phyloP scores from a whole-genome alignment of 1,284 basidiomycete genomes.

The Moesziomyces sp. region DNA sequence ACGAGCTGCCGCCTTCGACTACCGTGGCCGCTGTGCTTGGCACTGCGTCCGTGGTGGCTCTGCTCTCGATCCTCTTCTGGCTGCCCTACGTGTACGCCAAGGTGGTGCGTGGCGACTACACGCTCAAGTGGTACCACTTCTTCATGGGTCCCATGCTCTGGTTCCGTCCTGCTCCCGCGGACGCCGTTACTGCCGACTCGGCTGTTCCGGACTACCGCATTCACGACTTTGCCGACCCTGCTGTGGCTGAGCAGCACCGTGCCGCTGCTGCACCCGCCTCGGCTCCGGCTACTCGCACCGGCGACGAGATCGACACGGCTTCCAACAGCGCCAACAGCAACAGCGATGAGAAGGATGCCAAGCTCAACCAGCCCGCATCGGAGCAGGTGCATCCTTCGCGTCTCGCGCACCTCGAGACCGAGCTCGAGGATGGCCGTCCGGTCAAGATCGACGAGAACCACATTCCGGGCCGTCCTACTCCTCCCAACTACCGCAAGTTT shows the following conservation, averaged over 20 bases:
- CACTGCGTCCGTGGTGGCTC: slow-evolving; percentile 24
- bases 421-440: slow-evolving; percentile 18
- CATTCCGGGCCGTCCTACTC: slow-evolving; percentile 28
- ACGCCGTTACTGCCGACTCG: slow-evolving; percentile 35
- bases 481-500: slow-evolving; percentile 39
- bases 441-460: slow-evolving; percentile 5
- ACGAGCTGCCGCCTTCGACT: slow-evolving; percentile 29
- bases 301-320: slow-evolving; percentile 11
- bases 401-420: slow-evolving; percentile 27
- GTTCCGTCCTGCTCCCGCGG: slow-evolving; percentile 24
- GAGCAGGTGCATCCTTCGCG: slow-evolving; percentile 8
- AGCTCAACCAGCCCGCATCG: slow-evolving; percentile 8
- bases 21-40: slow-evolving; percentile 34
- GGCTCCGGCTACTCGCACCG: slow-evolving; percentile 7
- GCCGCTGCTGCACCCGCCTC: slow-evolving; percentile 2
- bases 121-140: slow-evolving; percentile 48
- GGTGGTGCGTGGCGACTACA: slow-evolving; percentile 44
- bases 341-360: slow-evolving; percentile 23
- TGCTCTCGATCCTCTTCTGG: slow-evolving; percentile 44
- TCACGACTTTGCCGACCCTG: slow-evolving; percentile 25
- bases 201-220: slow-evolving; percentile 40
- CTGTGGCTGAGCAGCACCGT: not conserved
- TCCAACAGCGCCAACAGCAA: slow-evolving; percentile 6
- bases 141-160: slow-evolving; percentile 49
- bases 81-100: slow-evolving; percentile 46